Percentiles rank a stretch among this genome's conserved stretches.
These are phyloP conservation scores for Tetrapisispora namnaoensis DNA, from an alignment of 805 yeast species.

Conservation along the genomic window DNA sequence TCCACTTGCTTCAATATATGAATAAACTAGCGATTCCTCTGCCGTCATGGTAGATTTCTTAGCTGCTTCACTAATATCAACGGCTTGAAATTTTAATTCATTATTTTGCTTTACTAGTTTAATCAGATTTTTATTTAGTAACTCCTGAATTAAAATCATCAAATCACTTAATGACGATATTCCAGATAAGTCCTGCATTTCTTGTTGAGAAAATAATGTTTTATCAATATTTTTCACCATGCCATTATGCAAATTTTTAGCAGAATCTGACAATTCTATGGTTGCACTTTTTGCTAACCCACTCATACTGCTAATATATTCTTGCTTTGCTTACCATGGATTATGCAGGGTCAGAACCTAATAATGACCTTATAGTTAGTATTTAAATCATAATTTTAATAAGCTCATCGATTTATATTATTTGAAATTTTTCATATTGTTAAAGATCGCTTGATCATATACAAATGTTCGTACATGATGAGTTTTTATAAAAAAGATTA, in stretches of 20 bases:
- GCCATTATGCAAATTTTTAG: slow-evolving; percentile 47
- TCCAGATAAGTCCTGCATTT: slow-evolving; percentile 44
- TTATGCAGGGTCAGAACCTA: background rate
- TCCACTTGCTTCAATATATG: slow-evolving; percentile 84
- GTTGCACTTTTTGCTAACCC: slow-evolving; percentile 1
- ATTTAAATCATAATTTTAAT: too few species aligned
- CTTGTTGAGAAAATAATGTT: slow-evolving; percentile 55
- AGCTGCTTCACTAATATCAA: slow-evolving; percentile 60
- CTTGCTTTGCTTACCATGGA: background rate
- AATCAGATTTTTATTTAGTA: slow-evolving; percentile 49
- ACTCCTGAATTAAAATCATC: slow-evolving; percentile 41
- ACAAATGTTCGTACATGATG: background rate
- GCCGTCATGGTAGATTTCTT: slow-evolving; percentile 68
- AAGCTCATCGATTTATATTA: background rate
- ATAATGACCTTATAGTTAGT: too few species aligned
- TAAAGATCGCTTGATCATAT: background rate
- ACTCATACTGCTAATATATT: background rate
- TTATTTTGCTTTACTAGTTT: slow-evolving; percentile 61
- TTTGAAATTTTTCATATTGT: background rate
- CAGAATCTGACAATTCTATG: slow-evolving; percentile 32
- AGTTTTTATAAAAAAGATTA: background rate
- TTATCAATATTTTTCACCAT: slow-evolving; percentile 45
- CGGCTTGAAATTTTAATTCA: slow-evolving; percentile 65
- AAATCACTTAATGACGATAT: slow-evolving; percentile 35
- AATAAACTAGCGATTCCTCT: slow-evolving; percentile 86